Evolutionary conservation across 208 protist species (phyloP).

Genomic region (Trypanosoma vivax): DNA sequence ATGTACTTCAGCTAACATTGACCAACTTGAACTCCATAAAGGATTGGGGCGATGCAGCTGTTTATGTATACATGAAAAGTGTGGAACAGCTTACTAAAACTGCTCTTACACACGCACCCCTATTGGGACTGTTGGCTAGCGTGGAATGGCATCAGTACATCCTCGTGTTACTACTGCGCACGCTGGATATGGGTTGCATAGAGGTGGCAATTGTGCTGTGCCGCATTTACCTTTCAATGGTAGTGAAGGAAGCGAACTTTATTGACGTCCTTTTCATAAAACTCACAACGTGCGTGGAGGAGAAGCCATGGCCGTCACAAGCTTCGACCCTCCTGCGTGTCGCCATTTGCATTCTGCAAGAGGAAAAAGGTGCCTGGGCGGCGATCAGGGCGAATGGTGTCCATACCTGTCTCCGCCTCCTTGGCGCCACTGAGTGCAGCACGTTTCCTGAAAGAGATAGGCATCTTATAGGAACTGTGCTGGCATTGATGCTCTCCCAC

Average conservation of each 20-base stretch:
- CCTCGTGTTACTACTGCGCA: slow-evolving; percentile 32
- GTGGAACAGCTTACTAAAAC: not conserved
- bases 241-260: slow-evolving; percentile 37
- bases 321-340: slow-evolving; percentile 41
- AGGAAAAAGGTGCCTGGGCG: slow-evolving; percentile 24
- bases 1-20: not conserved
- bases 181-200: slow-evolving; percentile 5
- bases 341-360: slow-evolving; percentile 35
- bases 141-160: slow-evolving; percentile 23
- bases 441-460: slow-evolving; percentile 25
- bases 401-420: slow-evolving; percentile 51
- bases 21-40: not conserved
- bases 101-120: not conserved
- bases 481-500: slow-evolving; percentile 41
- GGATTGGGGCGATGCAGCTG: not conserved
- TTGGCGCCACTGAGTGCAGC: slow-evolving; percentile 25
- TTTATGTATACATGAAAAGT: not conserved
- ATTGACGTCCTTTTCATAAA: slow-evolving; percentile 28
- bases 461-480: slow-evolving; percentile 38
- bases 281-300: slow-evolving; percentile 25
- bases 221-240: slow-evolving; percentile 33
- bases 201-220: slow-evolving; percentile 33
- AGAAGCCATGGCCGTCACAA: slow-evolving; percentile 22
- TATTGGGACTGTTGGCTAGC: slow-evolving; percentile 10
- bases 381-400: slow-evolving; percentile 44